Evolutionary conservation across 2,329 filamentous ascomycete species (phyloP), one percentile per base, ranked within the genome.

Genomic region (Colletotrichum graminicola): DNA sequence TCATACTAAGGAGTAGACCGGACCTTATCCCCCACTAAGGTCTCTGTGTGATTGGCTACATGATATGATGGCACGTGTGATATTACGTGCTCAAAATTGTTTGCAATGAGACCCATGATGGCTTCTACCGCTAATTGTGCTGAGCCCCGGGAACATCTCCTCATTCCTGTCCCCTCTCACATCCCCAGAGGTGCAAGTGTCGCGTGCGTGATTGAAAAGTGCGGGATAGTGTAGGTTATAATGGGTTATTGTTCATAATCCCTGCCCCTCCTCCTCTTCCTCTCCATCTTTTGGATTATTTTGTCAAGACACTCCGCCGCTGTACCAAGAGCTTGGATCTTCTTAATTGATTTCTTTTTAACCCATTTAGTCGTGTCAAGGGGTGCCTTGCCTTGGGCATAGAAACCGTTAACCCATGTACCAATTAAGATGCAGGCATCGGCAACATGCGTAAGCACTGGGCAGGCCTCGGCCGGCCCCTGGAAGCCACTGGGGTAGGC

Each of bases 401-500:
- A 41, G 57, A 52, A 62, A 56, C 57, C 39, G 57, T 67, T 55
- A 29, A 39, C 39, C 29, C 34, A 47, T 55, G 56, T 11, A 32
- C 57, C 26, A 67, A 56, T 29, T 21, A 29, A 41, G 14, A 41
- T 18, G 39, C 56, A 23, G 36, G 52, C 34, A 51, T 36, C 54
- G 34, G 61, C 7, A 52, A 39, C 14, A 51, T 61, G 49, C 67
- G 52, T 39, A 34, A 45, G 23, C 34, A 39, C 45, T 39, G 41
- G 54, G 32, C 34, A 29, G 16, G 64, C 29, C 55, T 66, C 56
- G 52, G 43, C 45, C 52, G 59, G 39, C 52, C 69, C 65, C 59
- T 72, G 65, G 60, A 49, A 54, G 45, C 52, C 59, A 60, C 69
- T 61, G 69, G 69, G 69, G 66, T 69, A 72, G 59, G 59, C 69